A percentile compares a stretch with the other conserved stretches of the same genome.
These are phyloP conservation scores for Cardamine resedifolia DNA, from an alignment of 345 rosid species.

Conservation along the genomic window DNA sequence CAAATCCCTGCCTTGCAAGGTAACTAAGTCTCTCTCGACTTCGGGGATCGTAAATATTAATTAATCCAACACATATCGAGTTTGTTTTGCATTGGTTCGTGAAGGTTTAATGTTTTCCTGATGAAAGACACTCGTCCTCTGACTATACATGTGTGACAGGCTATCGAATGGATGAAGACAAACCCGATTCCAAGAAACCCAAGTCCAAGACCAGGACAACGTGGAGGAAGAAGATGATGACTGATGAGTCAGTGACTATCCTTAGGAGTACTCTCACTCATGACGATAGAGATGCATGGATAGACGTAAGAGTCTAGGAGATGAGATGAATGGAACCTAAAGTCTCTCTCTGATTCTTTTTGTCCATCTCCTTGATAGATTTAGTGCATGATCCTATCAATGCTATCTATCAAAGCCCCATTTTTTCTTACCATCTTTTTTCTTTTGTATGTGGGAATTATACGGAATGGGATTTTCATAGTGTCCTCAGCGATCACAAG, in stretches of 20 bases:
- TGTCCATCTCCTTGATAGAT: not conserved
- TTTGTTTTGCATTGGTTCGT: not conserved
- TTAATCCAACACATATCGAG: not conserved
- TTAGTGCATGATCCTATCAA: conserved; percentile 11
- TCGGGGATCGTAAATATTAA: not conserved
- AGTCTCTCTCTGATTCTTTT: not conserved
- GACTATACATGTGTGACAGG: conserved; percentile 44
- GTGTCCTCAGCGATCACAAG: conserved; percentile 1
- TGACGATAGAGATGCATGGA: conserved; percentile 20
- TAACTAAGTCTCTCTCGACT: conserved; percentile 20
- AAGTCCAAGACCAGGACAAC: conserved; percentile 64
- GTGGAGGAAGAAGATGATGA: conserved; percentile 57
- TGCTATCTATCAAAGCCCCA: not conserved
- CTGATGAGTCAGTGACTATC: no score
- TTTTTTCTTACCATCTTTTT: not conserved
- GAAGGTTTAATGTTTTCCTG: not conserved
- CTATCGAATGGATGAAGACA: conserved; percentile 73
- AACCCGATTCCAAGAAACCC: conserved; percentile 69
- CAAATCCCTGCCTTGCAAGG: conserved; percentile 83
- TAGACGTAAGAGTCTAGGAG: conserved; percentile 4
- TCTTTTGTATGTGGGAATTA: not conserved
- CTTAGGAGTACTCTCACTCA: conserved; percentile 15
- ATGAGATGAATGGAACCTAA: conserved; percentile 12
- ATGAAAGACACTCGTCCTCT: not conserved
- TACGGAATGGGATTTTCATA: not conserved